Base-by-base conservation (phyloP, 1,284 basidiomycete genomes). In the Heterobasidion irregulare region DNA sequence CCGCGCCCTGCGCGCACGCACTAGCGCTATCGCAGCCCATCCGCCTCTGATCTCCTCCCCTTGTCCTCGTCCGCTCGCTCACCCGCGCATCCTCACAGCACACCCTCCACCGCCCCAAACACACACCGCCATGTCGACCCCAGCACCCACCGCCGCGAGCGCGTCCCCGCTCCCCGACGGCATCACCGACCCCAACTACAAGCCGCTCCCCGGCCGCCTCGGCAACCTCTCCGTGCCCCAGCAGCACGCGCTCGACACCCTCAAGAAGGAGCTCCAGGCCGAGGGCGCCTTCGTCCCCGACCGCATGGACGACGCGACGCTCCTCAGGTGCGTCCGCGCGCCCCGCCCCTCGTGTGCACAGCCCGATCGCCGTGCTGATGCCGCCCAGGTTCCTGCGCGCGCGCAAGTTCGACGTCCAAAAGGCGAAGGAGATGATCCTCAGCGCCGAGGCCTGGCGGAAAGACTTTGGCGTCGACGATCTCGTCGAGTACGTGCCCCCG, bases 401-500 rank as follows among this genome's bases (percentile, higher is more conserved):
- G 5, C 80, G 96, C 62, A 96, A 92, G 71, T 98, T 98, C 66
- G 93, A 98, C 72, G 69, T 97, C 5, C 67, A 72, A 46, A 86
- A 85, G 65, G 79, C 94, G 13, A 94, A 94, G 75, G 72, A 75
- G 63, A 98, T 98, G 96, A 75, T 98, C 63, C 66, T 86, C 57
- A 75, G 76, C 54, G 84, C 84, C 53, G 94, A 98, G 70, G 75
- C 94, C 63, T 99, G 96, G 96, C 82, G 96, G 68, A 88, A 85
- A 68, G 86, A 92, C 2, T 93, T 90, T 70, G 83, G 84, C 33
- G 88, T 97, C 46, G 94, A 98, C 58, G 89, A 96, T 55, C 79
- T 98, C 59, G 79, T 87, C 63, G 75, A 86, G 91, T 94, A 66
- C 59, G 84, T 73, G 13, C 15, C 9, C 38, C 50, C 6, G n/a